Percentiles rank a stretch among this genome's conserved stretches.
Evolutionary conservation across 768 basidiomycete species (phyloP).

Genomic region (Hericium rajendrae): DNA sequence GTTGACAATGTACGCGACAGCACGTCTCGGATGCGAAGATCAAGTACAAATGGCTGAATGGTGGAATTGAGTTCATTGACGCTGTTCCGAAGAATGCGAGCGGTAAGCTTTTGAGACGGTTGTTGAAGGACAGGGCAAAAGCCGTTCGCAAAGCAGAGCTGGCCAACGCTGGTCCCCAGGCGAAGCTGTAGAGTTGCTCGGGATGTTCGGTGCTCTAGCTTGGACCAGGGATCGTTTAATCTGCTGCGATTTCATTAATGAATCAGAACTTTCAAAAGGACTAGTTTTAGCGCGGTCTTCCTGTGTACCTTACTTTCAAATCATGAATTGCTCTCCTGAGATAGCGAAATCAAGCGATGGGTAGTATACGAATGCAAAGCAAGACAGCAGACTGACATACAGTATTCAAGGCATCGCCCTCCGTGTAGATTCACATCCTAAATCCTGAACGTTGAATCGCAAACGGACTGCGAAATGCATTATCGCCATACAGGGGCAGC

Average conservation of each 20-base stretch:
- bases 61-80: conserved; percentile 29
- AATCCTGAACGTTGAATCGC: too few species aligned
- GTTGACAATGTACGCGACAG: conserved; percentile 4
- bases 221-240: background rate
- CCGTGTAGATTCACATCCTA: too few species aligned
- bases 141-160: conserved; percentile 1
- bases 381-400: too few species aligned
- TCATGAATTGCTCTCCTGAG: too few species aligned
- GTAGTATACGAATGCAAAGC: too few species aligned
- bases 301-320: too few species aligned
- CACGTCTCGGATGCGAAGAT: conserved; percentile 22
- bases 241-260: background rate
- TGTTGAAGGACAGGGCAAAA: conserved; percentile 18
- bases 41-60: conserved; percentile 29
- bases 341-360: too few species aligned
- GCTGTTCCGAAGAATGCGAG: conserved; percentile 23
- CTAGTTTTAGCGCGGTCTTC: too few species aligned
- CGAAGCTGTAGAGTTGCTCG: background rate
- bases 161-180: background rate
- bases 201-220: background rate
- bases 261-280: too few species aligned
- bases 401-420: too few species aligned
- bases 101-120: conserved; percentile 22
- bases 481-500: too few species aligned
- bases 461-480: too few species aligned